Percentiles rank a stretch among this genome's conserved stretches.
phyloP scores from a whole-genome alignment of 2,329 filamentous ascomycete genomes.

The Paracoccidioides lutzii region DNA sequence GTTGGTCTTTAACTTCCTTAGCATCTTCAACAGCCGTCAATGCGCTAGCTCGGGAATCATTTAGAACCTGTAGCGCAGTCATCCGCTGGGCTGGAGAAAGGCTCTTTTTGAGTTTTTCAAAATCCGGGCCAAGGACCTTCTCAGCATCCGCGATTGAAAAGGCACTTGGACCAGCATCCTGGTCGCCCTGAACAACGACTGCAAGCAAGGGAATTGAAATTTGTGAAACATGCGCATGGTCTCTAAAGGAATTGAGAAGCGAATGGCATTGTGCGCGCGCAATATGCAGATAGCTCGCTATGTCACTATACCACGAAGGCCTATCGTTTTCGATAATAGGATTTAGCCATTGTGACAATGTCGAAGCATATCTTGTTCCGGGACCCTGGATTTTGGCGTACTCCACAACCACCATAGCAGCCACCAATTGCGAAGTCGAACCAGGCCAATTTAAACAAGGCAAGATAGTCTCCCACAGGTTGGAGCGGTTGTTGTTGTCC shows the following conservation, averaged over 20 bases:
- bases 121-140: conserved; percentile 74
- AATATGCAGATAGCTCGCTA: conserved; percentile 79
- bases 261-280: conserved; percentile 85
- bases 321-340: conserved; percentile 69
- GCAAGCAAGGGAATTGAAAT: conserved; percentile 67
- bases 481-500: conserved; percentile 40
- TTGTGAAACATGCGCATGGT: conserved; percentile 69
- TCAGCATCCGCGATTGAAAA: conserved; percentile 83
- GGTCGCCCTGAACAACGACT: conserved; percentile 85
- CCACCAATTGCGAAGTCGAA: conserved; percentile 74
- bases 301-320: conserved; percentile 72
- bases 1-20: conserved; percentile 60
- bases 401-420: conserved; percentile 76
- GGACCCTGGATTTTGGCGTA: conserved; percentile 50
- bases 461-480: conserved; percentile 53
- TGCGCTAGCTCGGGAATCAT: conserved; percentile 61
- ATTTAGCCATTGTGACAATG: conserved; percentile 48
- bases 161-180: conserved; percentile 79
- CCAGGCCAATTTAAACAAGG: conserved; percentile 58
- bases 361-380: conserved; percentile 20
- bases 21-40: conserved; percentile 66
- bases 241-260: conserved; percentile 79
- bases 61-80: conserved; percentile 65
- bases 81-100: conserved; percentile 79
- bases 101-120: conserved; percentile 74